These are phyloP conservation scores for Epipyxis sp. DNA, from an alignment of 108 stramenopile species.

Conservation along the genomic window DNA sequence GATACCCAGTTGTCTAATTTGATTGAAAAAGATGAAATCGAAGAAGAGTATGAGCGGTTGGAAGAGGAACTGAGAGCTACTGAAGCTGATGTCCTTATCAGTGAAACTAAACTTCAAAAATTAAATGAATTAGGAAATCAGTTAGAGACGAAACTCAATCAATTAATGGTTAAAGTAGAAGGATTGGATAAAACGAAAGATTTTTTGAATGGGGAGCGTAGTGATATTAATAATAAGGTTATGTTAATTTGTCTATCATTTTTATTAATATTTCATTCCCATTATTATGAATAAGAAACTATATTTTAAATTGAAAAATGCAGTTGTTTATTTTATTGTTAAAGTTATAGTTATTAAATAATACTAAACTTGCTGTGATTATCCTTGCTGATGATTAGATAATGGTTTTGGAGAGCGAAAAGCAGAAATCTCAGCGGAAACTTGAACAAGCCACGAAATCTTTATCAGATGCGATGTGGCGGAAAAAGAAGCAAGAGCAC, in stretches of 20 bases:
- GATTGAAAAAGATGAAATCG: background rate
- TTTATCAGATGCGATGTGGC: background rate
- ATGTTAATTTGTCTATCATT: background rate
- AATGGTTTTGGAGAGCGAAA: background rate
- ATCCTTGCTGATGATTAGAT: background rate
- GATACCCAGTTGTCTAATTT: background rate
- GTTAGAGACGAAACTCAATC: background rate
- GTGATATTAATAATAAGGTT: background rate
- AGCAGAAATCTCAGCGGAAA: background rate
- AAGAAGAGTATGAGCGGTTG: background rate
- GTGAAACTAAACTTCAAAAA: background rate
- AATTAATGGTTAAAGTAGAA: background rate
- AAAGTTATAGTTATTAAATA: background rate
- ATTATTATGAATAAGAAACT: too few species aligned
- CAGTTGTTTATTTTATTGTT: background rate
- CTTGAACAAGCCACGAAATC: background rate
- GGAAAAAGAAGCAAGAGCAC: background rate
- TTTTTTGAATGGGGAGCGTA: background rate
- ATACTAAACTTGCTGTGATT: background rate
- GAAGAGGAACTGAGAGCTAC: background rate
- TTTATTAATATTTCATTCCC: background rate
- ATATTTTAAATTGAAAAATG: background rate
- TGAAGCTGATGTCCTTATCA: background rate
- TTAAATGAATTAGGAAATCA: conserved; percentile 16
- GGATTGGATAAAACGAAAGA: background rate